These are phyloP conservation scores for Aspergillus felis DNA, from an alignment of 2,329 filamentous ascomycete species.

Conservation along the genomic window DNA sequence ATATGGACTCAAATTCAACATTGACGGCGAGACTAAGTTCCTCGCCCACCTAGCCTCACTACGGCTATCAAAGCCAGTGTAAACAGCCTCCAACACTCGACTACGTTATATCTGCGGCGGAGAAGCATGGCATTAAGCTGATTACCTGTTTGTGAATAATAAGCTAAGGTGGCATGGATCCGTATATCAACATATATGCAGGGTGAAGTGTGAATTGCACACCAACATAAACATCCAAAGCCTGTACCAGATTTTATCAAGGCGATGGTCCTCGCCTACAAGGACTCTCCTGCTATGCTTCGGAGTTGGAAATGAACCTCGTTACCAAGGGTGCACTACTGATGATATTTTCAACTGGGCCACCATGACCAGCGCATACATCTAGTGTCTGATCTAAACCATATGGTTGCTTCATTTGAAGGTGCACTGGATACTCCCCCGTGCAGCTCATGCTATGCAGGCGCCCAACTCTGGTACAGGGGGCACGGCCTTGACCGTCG, in stretches of 20 bases:
- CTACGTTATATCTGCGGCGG: constrained; percentile 58
- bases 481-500: constrained; percentile 47
- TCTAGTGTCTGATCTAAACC: constrained; percentile 60
- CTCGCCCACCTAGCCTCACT: constrained; percentile 26
- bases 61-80: constrained; percentile 57
- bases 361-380: constrained; percentile 52
- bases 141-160: constrained; percentile 60
- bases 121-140: constrained; percentile 57
- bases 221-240: constrained; percentile 49
- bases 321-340: constrained; percentile 57
- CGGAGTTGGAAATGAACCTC: constrained; percentile 67
- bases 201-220: constrained; percentile 54
- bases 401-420: constrained; percentile 50
- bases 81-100: constrained; percentile 62
- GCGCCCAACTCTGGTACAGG: constrained; percentile 32
- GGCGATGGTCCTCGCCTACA: constrained; percentile 57
- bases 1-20: constrained; percentile 27
- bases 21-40: constrained; percentile 36
- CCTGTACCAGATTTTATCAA: constrained; percentile 61
- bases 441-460: neutral
- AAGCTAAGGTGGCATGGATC: constrained; percentile 62
- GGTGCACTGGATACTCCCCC: constrained; percentile 13
- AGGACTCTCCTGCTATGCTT: constrained; percentile 57
- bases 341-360: constrained; percentile 60
- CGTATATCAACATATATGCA: constrained; percentile 54